Conservation (phyloP, 1,284 basidiomycete genomes). For the Cryptococcus depauperatus region DNA sequence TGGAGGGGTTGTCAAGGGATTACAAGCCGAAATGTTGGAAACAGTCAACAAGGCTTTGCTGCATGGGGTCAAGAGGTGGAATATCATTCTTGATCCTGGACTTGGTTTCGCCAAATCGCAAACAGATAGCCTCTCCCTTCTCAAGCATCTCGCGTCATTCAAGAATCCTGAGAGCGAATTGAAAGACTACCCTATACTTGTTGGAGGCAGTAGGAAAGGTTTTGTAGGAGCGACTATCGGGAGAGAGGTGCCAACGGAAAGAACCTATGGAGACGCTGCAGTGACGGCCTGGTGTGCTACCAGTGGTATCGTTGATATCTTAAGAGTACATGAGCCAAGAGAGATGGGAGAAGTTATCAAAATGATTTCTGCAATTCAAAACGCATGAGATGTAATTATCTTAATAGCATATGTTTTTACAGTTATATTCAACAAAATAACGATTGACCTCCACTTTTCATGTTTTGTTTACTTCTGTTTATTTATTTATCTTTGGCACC, state of each 20-base stretch:
- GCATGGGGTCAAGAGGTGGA: slow-evolving; percentile 78
- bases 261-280: slow-evolving; percentile 73
- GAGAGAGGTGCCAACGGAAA: slow-evolving; percentile 53
- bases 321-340: slow-evolving; percentile 76
- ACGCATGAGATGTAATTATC: slow-evolving; percentile 4
- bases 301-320: slow-evolving; percentile 58
- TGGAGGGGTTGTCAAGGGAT: slow-evolving; percentile 59
- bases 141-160: slow-evolving; percentile 53
- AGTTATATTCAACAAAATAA: background rate
- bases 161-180: slow-evolving; percentile 27
- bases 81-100: slow-evolving; percentile 85
- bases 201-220: slow-evolving; percentile 75
- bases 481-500: slow-evolving; percentile 1
- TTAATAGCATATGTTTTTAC: background rate
- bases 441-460: background rate
- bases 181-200: slow-evolving; percentile 56
- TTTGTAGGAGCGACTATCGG: slow-evolving; percentile 61
- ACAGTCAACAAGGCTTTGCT: slow-evolving; percentile 63
- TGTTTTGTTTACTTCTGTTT: background rate
- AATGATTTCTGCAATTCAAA: slow-evolving; percentile 50
- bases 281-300: slow-evolving; percentile 68
- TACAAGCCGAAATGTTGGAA: slow-evolving; percentile 63
- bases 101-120: slow-evolving; percentile 89
- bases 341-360: slow-evolving; percentile 58
- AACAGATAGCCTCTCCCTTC: slow-evolving; percentile 63